Base-by-base conservation (phyloP, 352 stramenopile genomes). In the Phytophthora idaei region DNA sequence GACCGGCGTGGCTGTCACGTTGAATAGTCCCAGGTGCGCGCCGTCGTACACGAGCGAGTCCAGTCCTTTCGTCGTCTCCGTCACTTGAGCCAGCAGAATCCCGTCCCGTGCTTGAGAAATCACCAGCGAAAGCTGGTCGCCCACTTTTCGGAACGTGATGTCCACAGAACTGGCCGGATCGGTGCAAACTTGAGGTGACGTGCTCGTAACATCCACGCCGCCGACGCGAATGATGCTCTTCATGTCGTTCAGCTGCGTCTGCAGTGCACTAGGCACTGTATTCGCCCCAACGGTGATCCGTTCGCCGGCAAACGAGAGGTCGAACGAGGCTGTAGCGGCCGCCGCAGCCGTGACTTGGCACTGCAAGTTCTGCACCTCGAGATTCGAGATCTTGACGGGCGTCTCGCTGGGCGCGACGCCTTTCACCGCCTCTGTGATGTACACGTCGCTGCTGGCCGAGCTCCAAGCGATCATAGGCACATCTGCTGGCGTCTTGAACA, bases 1-100 rank as follows among this genome's bases (percentile, higher is more conserved):
- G 14, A 82, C 88, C 3, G 97, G 97, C 0, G 85, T 92, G 15
- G 97, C 90, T 4, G 73, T 77, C 25, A 98, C 74, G 34, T 84
- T 74, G 73, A 97, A 98, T 1, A 95, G 72, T 1, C 93, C 95
- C 37, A 46, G 59, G 2, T 61, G 57, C 0, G 64, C 64, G 1
- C 78, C 84, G 64, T 91, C 70, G 63, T 95, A 97, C 25, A 78
- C 65, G 7, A 98, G 81, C 2, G 71, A 68, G 29, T 89, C 65
- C 5, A 98, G 32, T 0, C 89, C 89, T 61, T 92, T 95, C 1
- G 76, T 84, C 1, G 69, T 53, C 44, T 97, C 89, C 0, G 54
- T 59, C 12, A 92, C 34, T 10, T 57, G 60, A 2, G 76, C 76
- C n/a, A 78, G 46, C 11, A 85, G 45, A 39, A 92, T 87, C 0